phyloP scores from a whole-genome alignment of 1,284 basidiomycete species.

The Meripilus lineatus region DNA sequence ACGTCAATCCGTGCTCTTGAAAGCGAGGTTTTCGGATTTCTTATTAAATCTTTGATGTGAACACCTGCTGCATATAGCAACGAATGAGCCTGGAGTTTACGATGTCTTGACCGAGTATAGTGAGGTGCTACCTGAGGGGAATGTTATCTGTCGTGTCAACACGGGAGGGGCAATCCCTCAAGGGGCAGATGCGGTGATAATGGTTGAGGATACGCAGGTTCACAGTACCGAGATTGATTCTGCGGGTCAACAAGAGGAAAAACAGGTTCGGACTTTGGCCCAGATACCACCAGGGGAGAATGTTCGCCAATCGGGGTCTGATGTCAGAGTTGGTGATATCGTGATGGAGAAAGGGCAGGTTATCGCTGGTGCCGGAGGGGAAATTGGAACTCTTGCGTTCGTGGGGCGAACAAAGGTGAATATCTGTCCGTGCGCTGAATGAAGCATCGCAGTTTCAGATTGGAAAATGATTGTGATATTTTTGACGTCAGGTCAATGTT shows the following conservation, averaged over 20 bases:
- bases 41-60: no score
- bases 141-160: slow-evolving; percentile 67
- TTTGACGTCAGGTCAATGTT: slow-evolving; percentile 65
- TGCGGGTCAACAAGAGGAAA: slow-evolving; percentile 48
- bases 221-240: slow-evolving; percentile 39
- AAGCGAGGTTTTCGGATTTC: no score
- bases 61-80: slow-evolving; percentile 43
- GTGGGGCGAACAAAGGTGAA: slow-evolving; percentile 67
- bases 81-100: slow-evolving; percentile 61
- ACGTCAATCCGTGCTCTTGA: slow-evolving; percentile 24
- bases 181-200: slow-evolving; percentile 77
- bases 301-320: slow-evolving; percentile 68
- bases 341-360: slow-evolving; percentile 62
- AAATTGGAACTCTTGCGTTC: slow-evolving; percentile 82
- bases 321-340: slow-evolving; percentile 63
- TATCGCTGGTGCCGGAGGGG: slow-evolving; percentile 68
- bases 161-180: slow-evolving; percentile 73
- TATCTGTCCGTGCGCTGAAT: not conserved
- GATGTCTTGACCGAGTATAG: slow-evolving; percentile 58
- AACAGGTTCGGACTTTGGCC: slow-evolving; percentile 60
- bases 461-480: not conserved
- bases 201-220: slow-evolving; percentile 88
- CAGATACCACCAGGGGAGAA: slow-evolving; percentile 69
- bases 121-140: slow-evolving; percentile 41
- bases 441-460: no score